A percentile compares a stretch with the other conserved stretches of the same genome.
phyloP scores from a whole-genome alignment of 164 flowering plant species.

The Nymphaea thermarum region DNA sequence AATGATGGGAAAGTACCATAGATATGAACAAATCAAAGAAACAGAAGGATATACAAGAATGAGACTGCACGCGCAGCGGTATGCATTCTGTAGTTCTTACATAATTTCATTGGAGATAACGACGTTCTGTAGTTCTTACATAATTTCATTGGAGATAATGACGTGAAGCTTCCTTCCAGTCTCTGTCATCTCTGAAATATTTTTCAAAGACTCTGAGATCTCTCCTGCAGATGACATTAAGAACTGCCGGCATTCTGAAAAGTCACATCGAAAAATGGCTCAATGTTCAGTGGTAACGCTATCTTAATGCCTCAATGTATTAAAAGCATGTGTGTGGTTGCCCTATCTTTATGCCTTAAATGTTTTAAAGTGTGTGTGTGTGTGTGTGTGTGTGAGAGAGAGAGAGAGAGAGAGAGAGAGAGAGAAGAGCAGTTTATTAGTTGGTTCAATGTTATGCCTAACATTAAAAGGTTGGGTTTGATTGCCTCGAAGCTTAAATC shows the following conservation, averaged over 20 bases:
- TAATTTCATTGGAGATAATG: slow-evolving; percentile 20
- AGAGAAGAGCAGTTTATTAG: no score
- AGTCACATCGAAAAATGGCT: not conserved
- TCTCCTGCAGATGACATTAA: slow-evolving; percentile 38
- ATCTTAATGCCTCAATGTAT: not conserved
- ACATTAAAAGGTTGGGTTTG: no score
- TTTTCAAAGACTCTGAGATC: slow-evolving; percentile 22
- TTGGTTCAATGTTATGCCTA: no score
- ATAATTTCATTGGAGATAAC: slow-evolving; percentile 20
- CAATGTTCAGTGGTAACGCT: not conserved
- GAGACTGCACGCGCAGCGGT: not conserved
- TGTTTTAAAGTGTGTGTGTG: no score
- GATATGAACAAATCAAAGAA: no score
- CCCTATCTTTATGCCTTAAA: not conserved
- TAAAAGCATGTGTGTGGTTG: not conserved
- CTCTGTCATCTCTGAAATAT: slow-evolving; percentile 40
- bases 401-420: not conserved
- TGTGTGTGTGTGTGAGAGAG: not conserved
- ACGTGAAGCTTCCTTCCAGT: slow-evolving; percentile 33
- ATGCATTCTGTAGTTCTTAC: slow-evolving; percentile 3
- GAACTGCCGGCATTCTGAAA: slow-evolving; percentile 47
- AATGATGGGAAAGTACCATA: no score
- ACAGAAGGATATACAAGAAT: not conserved
- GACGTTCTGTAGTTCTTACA: slow-evolving; percentile 8
- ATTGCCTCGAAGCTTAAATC: no score